phyloP scores from a whole-genome alignment of 805 yeast species.

The Vanderwaltozyma polyspora region DNA sequence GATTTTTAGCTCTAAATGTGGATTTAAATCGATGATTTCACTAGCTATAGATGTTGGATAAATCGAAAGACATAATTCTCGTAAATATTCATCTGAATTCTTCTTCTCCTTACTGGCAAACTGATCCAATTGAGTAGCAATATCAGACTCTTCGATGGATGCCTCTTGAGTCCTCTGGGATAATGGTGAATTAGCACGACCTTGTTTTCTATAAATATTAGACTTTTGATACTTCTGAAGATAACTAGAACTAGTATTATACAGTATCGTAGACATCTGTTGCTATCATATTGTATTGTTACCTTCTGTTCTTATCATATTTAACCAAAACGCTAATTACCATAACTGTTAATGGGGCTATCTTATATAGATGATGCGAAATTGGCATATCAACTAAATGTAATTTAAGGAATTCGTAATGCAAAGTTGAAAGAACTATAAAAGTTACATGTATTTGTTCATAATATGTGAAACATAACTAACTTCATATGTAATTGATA shows the following conservation, averaged over 20 bases:
- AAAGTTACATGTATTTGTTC: too few relatives aligned
- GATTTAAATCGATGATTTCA: slow-evolving; percentile 6
- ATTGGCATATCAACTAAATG: too few relatives aligned
- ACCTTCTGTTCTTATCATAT: background rate
- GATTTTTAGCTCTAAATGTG: slow-evolving; percentile 9
- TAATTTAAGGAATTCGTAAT: too few relatives aligned
- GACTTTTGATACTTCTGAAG: slow-evolving; percentile 19
- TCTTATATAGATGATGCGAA: too few relatives aligned
- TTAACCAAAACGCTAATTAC: too few relatives aligned
- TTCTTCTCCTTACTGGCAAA: slow-evolving; percentile 11
- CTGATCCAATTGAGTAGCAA: slow-evolving; percentile 6
- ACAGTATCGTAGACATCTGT: slow-evolving; percentile 18
- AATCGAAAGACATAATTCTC: slow-evolving; percentile 17
- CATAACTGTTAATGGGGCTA: too few relatives aligned
- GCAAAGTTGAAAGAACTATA: too few relatives aligned
- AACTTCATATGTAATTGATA: too few relatives aligned
- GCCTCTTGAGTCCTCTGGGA: background rate
- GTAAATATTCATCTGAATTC: slow-evolving; percentile 17
- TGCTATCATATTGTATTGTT: too few relatives aligned
- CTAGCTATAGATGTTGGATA: slow-evolving; percentile 14
- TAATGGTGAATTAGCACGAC: background rate
- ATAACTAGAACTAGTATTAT: slow-evolving; percentile 22
- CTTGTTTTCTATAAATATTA: slow-evolving; percentile 1
- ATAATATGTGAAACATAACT: too few relatives aligned
- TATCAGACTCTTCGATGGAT: background rate